A percentile compares a stretch with the other conserved stretches of the same genome.
Evolutionary conservation across 495 filamentous ascomycete species (phyloP).

Genomic region (Cetradonia linearis): DNA sequence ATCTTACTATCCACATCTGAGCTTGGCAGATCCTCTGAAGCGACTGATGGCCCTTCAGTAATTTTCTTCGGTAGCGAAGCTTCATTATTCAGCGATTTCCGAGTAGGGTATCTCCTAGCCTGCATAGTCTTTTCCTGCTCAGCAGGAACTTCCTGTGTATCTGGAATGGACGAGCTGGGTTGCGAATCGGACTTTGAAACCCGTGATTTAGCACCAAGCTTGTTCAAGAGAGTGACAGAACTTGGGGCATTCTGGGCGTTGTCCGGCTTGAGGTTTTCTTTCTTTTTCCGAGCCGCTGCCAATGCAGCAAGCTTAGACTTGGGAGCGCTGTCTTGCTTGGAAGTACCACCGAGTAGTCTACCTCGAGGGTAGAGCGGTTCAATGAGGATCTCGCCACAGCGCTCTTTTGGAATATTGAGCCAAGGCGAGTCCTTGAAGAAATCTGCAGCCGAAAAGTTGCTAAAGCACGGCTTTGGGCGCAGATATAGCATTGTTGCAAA

Average conservation of each 20-base stretch:
- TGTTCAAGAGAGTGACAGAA: conserved; percentile 22
- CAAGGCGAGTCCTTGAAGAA: conserved; percentile 84
- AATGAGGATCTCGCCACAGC: conserved; percentile 56
- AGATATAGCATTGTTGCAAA: neutral
- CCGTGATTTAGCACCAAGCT: conserved; percentile 15
- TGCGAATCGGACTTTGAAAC: neutral
- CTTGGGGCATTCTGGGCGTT: conserved; percentile 7
- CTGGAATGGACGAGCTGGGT: neutral
- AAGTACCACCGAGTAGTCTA: conserved; percentile 68
- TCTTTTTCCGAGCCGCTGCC: conserved; percentile 80
- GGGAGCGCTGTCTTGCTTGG: conserved; percentile 46
- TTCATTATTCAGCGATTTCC: conserved; percentile 1
- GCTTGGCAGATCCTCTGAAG: neutral
- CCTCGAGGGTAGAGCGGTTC: conserved; percentile 48
- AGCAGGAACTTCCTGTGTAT: neutral
- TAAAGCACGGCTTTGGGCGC: neutral
- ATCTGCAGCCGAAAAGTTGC: conserved; percentile 32
- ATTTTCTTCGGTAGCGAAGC: neutral
- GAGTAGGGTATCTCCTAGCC: conserved; percentile 10
- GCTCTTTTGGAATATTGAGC: conserved; percentile 62
- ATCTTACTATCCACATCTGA: neutral
- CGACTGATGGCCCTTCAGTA: neutral
- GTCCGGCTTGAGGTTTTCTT: conserved; percentile 50
- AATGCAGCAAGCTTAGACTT: conserved; percentile 83
- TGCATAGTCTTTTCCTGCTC: conserved; percentile 3